Base-by-base conservation (phyloP, 192 early-diverging fungal species). In the Linnemannia elongata region DNA sequence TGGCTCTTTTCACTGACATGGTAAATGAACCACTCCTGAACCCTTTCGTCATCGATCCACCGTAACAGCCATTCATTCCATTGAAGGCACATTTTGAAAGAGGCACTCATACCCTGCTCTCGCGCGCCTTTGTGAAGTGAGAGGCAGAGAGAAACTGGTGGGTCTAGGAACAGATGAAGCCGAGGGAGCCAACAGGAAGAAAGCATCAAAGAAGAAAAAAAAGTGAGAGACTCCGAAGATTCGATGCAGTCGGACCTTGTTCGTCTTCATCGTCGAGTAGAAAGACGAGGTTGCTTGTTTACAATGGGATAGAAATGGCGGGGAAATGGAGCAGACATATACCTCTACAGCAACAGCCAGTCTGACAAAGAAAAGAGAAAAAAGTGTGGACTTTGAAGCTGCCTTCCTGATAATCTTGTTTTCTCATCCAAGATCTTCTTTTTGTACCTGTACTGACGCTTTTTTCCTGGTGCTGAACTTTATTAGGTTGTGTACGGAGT, bases 401-500 rank as follows among this genome's bases (percentile, higher is more conserved):
- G 27, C 33, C 35, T 45, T 22, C 18, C 49, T 45, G 49, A 77
- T 78, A 77, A 54, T 84, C 66, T 70, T 74, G 24, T 52, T 75
- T 42, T 42, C 12, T 44, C 54, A 33, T n/a, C 75, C 10, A 22
- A 42, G 57, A 20, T 33, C 36, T n/a, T 55, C 45, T 39, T 91
- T 92, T 73, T 91, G 92, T 3, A 10, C 27, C 30, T 39, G 9
- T 66, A 27, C 71, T 77, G 12, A 69, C 57, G n/a, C 22, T 41
- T 47, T 45, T 63, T 36, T 13, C 27, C 69, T 66, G 60, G 49
- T 52, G 22, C 49, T 17, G 20, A 66, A 66, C n/a, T 71, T 80
- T 74, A 42, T 73, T 78, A 86, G 79, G 86, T 95, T 12, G 94
- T 96, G 22, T 96, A 96, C 74, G 95, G 95, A 33, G 89, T 95